Conservation (phyloP, 441 rosid species). For the Isatis lusitanica region DNA sequence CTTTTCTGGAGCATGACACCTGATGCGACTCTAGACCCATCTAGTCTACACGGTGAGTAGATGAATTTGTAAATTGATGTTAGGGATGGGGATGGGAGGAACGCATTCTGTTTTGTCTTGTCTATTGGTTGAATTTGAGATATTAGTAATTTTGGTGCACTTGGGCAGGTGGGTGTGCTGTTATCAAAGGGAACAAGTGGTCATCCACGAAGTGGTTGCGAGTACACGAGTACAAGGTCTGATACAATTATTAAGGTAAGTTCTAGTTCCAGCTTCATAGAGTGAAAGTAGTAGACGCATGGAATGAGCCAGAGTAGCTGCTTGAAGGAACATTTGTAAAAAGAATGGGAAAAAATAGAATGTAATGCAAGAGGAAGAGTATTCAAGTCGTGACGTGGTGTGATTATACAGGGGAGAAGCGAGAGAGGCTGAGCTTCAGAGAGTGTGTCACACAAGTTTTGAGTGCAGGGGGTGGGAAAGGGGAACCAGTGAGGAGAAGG, state of each 20-base stretch:
- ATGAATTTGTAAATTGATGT: slow-evolving; percentile 15
- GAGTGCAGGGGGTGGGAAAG: not conserved
- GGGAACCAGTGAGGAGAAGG: not conserved
- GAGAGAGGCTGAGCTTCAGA: not conserved
- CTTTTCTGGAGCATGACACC: slow-evolving; percentile 82
- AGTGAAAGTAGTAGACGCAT: not conserved
- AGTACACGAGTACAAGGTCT: slow-evolving; percentile 63
- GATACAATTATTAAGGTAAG: slow-evolving; percentile 31
- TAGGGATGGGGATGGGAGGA: not conserved
- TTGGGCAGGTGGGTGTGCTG: slow-evolving; percentile 82
- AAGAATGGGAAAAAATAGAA: not conserved
- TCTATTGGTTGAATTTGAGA: not conserved
- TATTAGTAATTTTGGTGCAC: not conserved
- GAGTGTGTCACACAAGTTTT: slow-evolving; percentile 7
- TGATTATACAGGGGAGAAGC: slow-evolving; percentile 1
- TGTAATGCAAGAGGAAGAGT: not conserved
- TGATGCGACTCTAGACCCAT: slow-evolving; percentile 62
- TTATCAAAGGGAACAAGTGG: slow-evolving; percentile 89
- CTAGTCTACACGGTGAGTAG: slow-evolving; percentile 69
- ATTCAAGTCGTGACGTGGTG: not conserved
- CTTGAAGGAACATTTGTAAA: not conserved
- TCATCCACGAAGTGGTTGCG: slow-evolving; percentile 94
- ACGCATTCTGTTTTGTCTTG: not conserved
- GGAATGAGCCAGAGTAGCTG: not conserved
- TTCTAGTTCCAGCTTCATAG: not conserved